Evolutionary conservation across 1,284 basidiomycete genomes (phyloP).

Genomic region (Ceratobasidium sp.): DNA sequence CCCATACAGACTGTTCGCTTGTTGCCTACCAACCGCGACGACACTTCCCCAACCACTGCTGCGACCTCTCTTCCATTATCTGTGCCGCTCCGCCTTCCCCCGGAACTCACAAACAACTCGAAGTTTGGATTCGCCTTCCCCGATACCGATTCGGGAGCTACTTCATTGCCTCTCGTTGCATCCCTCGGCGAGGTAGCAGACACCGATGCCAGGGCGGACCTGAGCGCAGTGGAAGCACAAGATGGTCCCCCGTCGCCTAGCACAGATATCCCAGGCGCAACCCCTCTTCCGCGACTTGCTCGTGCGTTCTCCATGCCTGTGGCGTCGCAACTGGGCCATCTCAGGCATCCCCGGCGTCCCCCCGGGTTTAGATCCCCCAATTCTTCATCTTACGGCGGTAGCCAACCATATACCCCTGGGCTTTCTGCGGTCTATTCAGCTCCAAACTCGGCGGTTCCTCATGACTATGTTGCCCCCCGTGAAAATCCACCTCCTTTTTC

Average conservation of each 20-base stretch:
- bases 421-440: conserved; percentile 25
- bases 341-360: conserved; percentile 10
- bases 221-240: conserved; percentile 32
- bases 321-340: conserved; percentile 65
- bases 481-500: neutral
- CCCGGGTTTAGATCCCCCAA: conserved; percentile 28
- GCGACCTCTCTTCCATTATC: conserved; percentile 28
- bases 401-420: conserved; percentile 31
- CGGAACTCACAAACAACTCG: conserved; percentile 34
- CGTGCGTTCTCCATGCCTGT: conserved; percentile 78
- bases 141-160: conserved; percentile 9
- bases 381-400: conserved; percentile 16
- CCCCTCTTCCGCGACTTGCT: conserved; percentile 62
- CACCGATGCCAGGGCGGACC: neutral
- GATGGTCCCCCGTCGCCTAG: conserved; percentile 44
- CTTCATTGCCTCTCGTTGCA: conserved; percentile 8
- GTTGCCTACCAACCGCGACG: conserved; percentile 20
- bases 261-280: conserved; percentile 38
- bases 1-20: conserved; percentile 10
- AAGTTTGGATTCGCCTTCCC: conserved; percentile 37
- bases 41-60: conserved; percentile 29
- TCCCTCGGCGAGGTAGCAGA: conserved; percentile 7
- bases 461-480: conserved; percentile 49
- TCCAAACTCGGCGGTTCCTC: neutral
- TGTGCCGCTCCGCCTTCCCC: conserved; percentile 25